phyloP scores from a whole-genome alignment of 371 early-diverging fungal species.

The Dichotomocladium elegans region DNA sequence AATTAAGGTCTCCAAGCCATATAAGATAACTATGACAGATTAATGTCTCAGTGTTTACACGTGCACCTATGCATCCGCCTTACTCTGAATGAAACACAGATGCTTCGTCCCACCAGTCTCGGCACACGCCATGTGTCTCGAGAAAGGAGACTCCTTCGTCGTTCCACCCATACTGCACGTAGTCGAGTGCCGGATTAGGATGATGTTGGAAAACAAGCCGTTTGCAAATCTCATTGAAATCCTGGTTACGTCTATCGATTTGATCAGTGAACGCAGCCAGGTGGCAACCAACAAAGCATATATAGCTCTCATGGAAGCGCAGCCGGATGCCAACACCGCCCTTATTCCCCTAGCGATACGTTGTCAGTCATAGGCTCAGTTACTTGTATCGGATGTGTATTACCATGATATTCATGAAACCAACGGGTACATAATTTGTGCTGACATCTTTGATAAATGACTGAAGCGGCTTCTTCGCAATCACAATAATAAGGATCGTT shows the following conservation, averaged over 20 bases:
- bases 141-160: slow-evolving; percentile 40
- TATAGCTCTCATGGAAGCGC: slow-evolving; percentile 71
- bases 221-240: slow-evolving; percentile 79
- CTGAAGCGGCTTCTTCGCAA: slow-evolving; percentile 52
- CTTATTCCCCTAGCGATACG: slow-evolving; percentile 81
- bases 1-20: slow-evolving; percentile 95
- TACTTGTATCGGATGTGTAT: neutral
- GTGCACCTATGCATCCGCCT: no score
- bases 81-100: slow-evolving; percentile 71
- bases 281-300: slow-evolving; percentile 87
- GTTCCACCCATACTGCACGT: slow-evolving; percentile 36
- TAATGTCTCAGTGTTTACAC: no score
- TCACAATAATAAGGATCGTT: slow-evolving; percentile 83
- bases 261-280: slow-evolving; percentile 81
- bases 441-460: slow-evolving; percentile 56
- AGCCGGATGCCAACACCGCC: slow-evolving; percentile 84
- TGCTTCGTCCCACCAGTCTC: slow-evolving; percentile 37
- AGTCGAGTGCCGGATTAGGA: slow-evolving; percentile 18
- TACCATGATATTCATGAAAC: slow-evolving; percentile 79
- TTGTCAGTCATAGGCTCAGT: neutral
- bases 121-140: slow-evolving; percentile 18
- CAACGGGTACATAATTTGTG: slow-evolving; percentile 63
- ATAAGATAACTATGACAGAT: slow-evolving; percentile 63
- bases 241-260: slow-evolving; percentile 82
- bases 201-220: slow-evolving; percentile 57